Conservation (phyloP, 2,329 filamentous ascomycete genomes). For the Botryosphaeria dothidea region DNA sequence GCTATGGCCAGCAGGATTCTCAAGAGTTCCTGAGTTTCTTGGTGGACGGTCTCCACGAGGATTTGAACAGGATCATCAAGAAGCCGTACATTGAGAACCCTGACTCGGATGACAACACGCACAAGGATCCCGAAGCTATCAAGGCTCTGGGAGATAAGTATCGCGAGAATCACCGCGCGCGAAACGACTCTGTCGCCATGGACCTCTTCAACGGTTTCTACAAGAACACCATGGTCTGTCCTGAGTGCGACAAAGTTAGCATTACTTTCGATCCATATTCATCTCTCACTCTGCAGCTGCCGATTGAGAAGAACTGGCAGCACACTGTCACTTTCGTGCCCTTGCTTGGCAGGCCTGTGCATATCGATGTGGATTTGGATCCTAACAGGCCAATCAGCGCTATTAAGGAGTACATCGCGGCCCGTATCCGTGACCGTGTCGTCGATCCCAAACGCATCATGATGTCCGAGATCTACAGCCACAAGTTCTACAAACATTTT, state of each 20-base stretch:
- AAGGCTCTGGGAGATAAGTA: conserved; percentile 82
- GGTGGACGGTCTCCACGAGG: conserved; percentile 91
- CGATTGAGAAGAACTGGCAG: conserved; percentile 80
- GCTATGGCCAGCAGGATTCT: conserved; percentile 94
- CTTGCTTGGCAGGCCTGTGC: conserved; percentile 68
- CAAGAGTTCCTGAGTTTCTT: conserved; percentile 96
- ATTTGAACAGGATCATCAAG: conserved; percentile 88
- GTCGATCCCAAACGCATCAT: conserved; percentile 66
- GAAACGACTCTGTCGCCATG: conserved; percentile 92
- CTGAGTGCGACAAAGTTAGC: conserved; percentile 88
- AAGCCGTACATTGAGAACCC: conserved; percentile 98
- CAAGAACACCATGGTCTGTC: conserved; percentile 94
- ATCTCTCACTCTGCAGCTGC: conserved; percentile 86
- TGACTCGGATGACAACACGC: conserved; percentile 95
- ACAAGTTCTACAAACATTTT: conserved; percentile 85
- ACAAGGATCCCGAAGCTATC: conserved; percentile 77
- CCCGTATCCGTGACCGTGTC: conserved; percentile 46
- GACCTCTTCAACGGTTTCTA: conserved; percentile 98
- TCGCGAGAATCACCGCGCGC: conserved; percentile 86
- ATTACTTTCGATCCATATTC: conserved; percentile 99
- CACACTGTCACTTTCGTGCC: conserved; percentile 77
- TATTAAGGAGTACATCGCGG: conserved; percentile 65
- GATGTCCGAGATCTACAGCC: conserved; percentile 77
- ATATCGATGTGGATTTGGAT: conserved; percentile 76
- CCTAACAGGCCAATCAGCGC: conserved; percentile 70